Percentiles rank a stretch among this genome's conserved stretches.
phyloP scores from a whole-genome alignment of 2,329 filamentous ascomycete genomes.

The Fusarium chuoi region DNA sequence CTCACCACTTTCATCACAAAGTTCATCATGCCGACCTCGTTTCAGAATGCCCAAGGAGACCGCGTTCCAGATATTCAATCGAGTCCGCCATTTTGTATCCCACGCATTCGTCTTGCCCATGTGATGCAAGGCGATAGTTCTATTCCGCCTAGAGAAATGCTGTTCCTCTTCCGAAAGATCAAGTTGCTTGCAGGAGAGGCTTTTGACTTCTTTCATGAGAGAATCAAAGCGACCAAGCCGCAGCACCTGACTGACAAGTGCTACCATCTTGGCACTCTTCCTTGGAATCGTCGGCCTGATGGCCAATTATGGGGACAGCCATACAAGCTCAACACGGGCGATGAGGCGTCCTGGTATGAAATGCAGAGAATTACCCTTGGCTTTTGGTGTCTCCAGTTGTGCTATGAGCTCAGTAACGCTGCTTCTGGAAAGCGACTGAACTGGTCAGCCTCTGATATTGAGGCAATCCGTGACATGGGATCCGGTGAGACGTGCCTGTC shows the following conservation, averaged over 20 bases:
- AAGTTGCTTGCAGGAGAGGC: constrained; percentile 7
- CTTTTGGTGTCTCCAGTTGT: constrained; percentile 22
- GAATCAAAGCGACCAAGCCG: not conserved
- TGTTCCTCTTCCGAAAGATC: constrained; percentile 14
- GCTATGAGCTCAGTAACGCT: constrained; percentile 30
- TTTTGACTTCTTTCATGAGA: constrained; percentile 16
- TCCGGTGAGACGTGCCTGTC: not conserved
- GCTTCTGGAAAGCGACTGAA: constrained; percentile 4
- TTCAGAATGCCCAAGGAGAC: not conserved
- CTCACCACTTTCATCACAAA: constrained; percentile 3
- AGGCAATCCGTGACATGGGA: constrained; percentile 15
- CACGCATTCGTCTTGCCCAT: not conserved
- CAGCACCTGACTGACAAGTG: constrained; percentile 17
- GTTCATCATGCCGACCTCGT: constrained; percentile 4
- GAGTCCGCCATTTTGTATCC: not conserved
- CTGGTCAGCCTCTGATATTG: constrained; percentile 9
- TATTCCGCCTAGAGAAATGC: not conserved
- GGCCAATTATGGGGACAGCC: constrained; percentile 6
- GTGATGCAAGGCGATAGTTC: not conserved
- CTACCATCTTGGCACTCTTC: not conserved
- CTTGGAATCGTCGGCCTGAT: constrained; percentile 7
- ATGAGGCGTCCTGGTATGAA: constrained; percentile 26
- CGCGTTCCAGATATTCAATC: constrained; percentile 1
- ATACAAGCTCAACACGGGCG: constrained; percentile 10
- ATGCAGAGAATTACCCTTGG: constrained; percentile 13